Base-by-base conservation (phyloP, 2,329 filamentous ascomycete species). In the Ophiostoma sp. region DNA sequence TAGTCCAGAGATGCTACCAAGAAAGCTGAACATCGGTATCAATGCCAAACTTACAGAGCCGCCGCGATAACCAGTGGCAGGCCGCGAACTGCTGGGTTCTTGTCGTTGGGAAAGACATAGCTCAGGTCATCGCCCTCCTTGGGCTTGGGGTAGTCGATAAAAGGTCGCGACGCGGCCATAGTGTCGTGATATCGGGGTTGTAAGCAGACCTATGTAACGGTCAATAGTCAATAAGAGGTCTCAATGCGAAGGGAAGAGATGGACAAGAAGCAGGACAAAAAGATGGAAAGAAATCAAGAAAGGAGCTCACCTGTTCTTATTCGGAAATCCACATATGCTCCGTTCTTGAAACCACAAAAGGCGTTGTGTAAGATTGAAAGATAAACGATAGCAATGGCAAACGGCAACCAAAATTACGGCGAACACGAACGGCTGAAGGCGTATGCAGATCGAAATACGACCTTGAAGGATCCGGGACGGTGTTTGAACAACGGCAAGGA, bases 21-120 rank as follows among this genome's bases (percentile, higher is more conserved):
- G 8, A 12, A 12, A 22, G 15, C 42, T 17, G 15, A 15, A 15
- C 17, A 33, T 17, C 15, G 1, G 11, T 11, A 22, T 42, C 9
- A 19, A 1, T 1, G 45, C 22, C 28, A 22, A 6, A 74, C 77
- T 72, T 72, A 82, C 81, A 82, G 39, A 1, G 75, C 72, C 0
- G 80, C 78, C 0, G 87, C 89, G 70, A 91, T 83, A 36, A 88
- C 85, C 66, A 97, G 83, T 8, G 89, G 81, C 42, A 86, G 81
- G 5, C 93, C 93, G 72, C 90, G 86, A 75, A 97, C 83, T 0
- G 89, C 86, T 0, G 93, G 93, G 79, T 95, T 94, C 55, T 87
- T 85, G 75, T 89, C 87, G 42, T 85, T 80, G 28, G 79, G 80
- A 64, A 22, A 75, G 22, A 75, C 77, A 72, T 80, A 82, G 28